Conservation (phyloP, 495 filamentous ascomycete species). For the Friedmanniomyces endolithicus region DNA sequence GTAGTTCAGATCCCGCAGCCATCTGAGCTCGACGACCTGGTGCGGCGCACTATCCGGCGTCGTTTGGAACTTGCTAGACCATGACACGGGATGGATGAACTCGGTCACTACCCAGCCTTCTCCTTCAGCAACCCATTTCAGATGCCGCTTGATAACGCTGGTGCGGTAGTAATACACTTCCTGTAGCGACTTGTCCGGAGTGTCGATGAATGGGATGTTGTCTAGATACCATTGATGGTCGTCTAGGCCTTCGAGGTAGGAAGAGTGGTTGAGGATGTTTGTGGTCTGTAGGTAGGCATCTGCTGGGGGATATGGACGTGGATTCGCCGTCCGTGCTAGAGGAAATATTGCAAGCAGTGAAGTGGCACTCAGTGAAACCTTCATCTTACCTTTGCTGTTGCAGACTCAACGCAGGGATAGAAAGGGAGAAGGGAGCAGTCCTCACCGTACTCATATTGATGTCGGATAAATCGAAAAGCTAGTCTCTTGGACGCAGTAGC, state of each 20-base stretch:
- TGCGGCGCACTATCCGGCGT: constrained; percentile 36
- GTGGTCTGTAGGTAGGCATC: constrained; percentile 19
- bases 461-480: too few relatives aligned
- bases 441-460: too few relatives aligned
- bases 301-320: constrained; percentile 17
- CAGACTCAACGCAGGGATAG: too few relatives aligned
- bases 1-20: constrained; percentile 33
- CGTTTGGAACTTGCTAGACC: constrained; percentile 27
- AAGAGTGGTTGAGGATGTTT: constrained; percentile 17
- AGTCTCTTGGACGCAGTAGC: too few relatives aligned
- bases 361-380: background rate
- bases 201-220: constrained; percentile 40
- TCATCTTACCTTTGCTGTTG: background rate
- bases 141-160: constrained; percentile 33
- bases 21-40: constrained; percentile 36
- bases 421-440: too few relatives aligned
- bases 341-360: background rate
- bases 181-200: constrained; percentile 33
- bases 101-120: constrained; percentile 36
- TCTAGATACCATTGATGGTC: constrained; percentile 28
- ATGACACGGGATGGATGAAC: constrained; percentile 14
- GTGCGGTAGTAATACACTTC: constrained; percentile 39
- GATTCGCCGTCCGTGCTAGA: background rate
- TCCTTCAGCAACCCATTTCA: constrained; percentile 32
- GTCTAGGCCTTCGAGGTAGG: constrained; percentile 18